phyloP scores from a whole-genome alignment of 148 eudicot genomes.

The Agrostemma githago region DNA sequence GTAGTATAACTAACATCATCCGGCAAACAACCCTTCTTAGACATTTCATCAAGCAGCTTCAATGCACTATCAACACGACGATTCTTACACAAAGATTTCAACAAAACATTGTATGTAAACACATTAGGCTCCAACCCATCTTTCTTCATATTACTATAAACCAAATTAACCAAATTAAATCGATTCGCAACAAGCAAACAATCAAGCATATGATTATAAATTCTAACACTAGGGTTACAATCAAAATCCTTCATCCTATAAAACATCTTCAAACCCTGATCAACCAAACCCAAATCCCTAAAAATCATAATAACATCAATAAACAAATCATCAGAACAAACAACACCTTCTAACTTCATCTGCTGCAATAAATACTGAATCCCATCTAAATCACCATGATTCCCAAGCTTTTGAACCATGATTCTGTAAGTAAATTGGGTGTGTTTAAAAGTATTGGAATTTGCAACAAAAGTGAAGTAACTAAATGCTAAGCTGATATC shows the following conservation, averaged over 20 bases:
- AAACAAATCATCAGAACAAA: conserved; percentile 64
- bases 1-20: conserved; percentile 83
- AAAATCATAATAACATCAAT: conserved; percentile 55
- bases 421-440: conserved; percentile 58
- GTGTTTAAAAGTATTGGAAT: conserved; percentile 53
- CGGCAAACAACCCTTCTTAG: conserved; percentile 68
- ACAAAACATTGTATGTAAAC: conserved; percentile 75
- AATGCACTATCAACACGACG: conserved; percentile 57
- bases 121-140: conserved; percentile 79
- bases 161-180: conserved; percentile 63
- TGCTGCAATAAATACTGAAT: conserved; percentile 78
- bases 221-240: conserved; percentile 63
- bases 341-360: conserved; percentile 66
- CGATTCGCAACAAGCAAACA: conserved; percentile 66
- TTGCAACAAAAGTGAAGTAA: conserved; percentile 56
- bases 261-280: conserved; percentile 70
- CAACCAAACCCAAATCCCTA: conserved; percentile 47
- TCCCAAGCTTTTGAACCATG: conserved; percentile 68
- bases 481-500: conserved; percentile 48
- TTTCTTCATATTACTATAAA: conserved; percentile 72
- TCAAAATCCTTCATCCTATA: conserved; percentile 70
- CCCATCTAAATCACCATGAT: conserved; percentile 48
- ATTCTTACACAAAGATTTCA: conserved; percentile 86
- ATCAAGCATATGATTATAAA: conserved; percentile 75
- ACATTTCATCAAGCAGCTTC: conserved; percentile 76